phyloP scores from a whole-genome alignment of 2,329 filamentous ascomycete species.

The Dryadomyces sulphureus region DNA sequence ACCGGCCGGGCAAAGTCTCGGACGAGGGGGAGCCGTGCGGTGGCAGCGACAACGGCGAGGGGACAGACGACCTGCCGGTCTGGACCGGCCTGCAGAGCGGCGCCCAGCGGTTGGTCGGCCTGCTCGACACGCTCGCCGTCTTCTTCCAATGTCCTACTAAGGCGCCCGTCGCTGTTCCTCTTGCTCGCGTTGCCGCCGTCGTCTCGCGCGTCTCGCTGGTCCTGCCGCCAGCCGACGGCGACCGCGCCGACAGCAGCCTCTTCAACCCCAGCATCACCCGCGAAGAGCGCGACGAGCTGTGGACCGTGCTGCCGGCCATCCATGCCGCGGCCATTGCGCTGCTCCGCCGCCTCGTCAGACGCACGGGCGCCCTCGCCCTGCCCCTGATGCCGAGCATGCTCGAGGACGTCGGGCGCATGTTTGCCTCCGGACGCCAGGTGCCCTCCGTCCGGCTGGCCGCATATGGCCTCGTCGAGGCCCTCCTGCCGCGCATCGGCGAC shows the following conservation, averaged over 20 bases:
- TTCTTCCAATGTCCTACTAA: conserved; percentile 52
- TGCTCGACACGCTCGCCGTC: conserved; percentile 50
- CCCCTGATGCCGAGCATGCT: conserved; percentile 49
- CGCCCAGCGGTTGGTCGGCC: conserved; percentile 48
- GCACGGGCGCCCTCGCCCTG: conserved; percentile 41
- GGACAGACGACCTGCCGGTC: conserved; percentile 33
- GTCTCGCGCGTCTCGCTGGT: conserved; percentile 56
- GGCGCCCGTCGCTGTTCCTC: conserved; percentile 47
- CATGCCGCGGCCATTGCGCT: conserved; percentile 58
- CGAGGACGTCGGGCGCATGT: conserved; percentile 59
- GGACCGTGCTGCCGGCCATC: conserved; percentile 56
- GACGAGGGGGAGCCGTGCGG: conserved; percentile 31
- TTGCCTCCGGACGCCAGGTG: conserved; percentile 39
- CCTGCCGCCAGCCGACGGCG: conserved; percentile 33
- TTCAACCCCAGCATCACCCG: conserved; percentile 59
- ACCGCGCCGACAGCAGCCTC: conserved; percentile 39
- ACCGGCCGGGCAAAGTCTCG: conserved; percentile 22
- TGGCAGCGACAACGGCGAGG: conserved; percentile 25
- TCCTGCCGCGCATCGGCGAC: conserved; percentile 49
- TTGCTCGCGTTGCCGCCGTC: conserved; percentile 55
- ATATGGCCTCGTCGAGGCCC: conserved; percentile 42
- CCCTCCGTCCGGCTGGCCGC: conserved; percentile 40
- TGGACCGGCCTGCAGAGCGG: conserved; percentile 71
- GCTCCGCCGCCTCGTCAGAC: conserved; percentile 37
- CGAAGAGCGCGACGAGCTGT: conserved; percentile 71